Base-by-base conservation (phyloP, 2,329 filamentous ascomycete genomes). In the Calonectria naviculata region DNA sequence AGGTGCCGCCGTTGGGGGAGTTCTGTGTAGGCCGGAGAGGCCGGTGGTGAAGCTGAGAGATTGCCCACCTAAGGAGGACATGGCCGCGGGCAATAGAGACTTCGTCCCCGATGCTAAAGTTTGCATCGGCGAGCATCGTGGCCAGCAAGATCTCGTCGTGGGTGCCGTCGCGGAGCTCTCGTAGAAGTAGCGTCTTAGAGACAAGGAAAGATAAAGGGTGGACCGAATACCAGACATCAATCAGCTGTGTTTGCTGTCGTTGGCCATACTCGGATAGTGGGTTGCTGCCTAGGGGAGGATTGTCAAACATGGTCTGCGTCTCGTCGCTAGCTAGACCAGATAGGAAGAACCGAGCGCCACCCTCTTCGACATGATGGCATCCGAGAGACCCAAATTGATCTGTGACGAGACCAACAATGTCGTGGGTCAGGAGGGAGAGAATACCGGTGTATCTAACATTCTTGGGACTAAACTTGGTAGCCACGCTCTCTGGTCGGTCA, bases 221-320 rank as follows among this genome's bases (percentile, higher is more conserved):
- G 15, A 79, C 71, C 0, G 81, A 83, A 67, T 82, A 85, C 84
- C 84, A 85, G 28, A 85, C 79, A 61, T 85, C 84, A 49, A 85
- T 81, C 28, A 85, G 75, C 65, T 83, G 81, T 9, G 76, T 81
- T 64, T 80, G 78, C 38, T 82, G 81, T 36, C 81, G 71, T 34
- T 77, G 78, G 8, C 80, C 80, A 34, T 81, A 79, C 47, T 78
- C 79, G 29, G 75, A 74, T 5, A 82, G 67, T 24, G 81, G 80
- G 56, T 75, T 80, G 64, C 69, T 73, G 12, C 74, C 65, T 2
- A 71, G 63, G 9, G 74, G 41, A 29, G 65, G 54, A 19, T 68
- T 74, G 65, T 82, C 81, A 65, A 83, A 82, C 81, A 83, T 83
- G 67, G 73, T 75, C 44, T 73, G 73, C 4, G 77, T 77, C 31